These are phyloP conservation scores for Hylodesmum podocarpum DNA, from an alignment of 306 rosid genomes.

Conservation along the genomic window DNA sequence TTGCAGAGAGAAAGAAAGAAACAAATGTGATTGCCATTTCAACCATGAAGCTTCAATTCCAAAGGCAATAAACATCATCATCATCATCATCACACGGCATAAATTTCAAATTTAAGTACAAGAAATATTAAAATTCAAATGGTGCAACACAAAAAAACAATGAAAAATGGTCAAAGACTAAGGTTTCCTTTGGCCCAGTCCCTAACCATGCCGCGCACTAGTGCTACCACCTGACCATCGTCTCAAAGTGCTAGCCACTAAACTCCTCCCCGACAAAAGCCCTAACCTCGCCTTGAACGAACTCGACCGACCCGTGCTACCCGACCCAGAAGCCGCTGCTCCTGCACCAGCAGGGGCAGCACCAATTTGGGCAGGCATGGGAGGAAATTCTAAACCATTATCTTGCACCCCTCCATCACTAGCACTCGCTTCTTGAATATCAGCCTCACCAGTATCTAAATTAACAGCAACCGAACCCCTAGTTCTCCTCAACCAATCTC, in stretches of 20 bases:
- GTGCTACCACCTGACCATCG: slow-evolving; percentile 76
- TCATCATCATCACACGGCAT: slow-evolving; percentile 66
- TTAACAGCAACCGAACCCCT: slow-evolving; percentile 79
- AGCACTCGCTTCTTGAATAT: slow-evolving; percentile 75
- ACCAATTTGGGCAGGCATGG: slow-evolving; percentile 42
- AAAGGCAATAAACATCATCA: slow-evolving; percentile 50
- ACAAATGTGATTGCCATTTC: slow-evolving; percentile 30
- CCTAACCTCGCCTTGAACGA: slow-evolving; percentile 85
- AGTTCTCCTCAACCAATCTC: slow-evolving; percentile 67
- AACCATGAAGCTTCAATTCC: slow-evolving; percentile 59
- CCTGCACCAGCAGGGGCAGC: slow-evolving; percentile 17
- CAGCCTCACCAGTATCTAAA: slow-evolving; percentile 73
- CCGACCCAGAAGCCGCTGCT: slow-evolving; percentile 39
- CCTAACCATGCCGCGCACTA: slow-evolving; percentile 57
- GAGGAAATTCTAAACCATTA: slow-evolving; percentile 55
- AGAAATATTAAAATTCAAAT: slow-evolving; percentile 49
- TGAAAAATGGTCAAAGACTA: slow-evolving; percentile 39
- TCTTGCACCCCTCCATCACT: slow-evolving; percentile 85
- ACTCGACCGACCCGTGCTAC: slow-evolving; percentile 53
- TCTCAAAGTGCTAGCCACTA: slow-evolving; percentile 79
- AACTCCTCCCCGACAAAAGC: slow-evolving; percentile 58
- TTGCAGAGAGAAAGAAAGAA: neutral
- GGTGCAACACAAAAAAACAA: slow-evolving; percentile 42
- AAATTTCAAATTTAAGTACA: slow-evolving; percentile 37
- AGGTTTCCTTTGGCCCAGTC: slow-evolving; percentile 21